Conservation (phyloP, 305 asterid genomes). For the Ilex paraguariensis region DNA sequence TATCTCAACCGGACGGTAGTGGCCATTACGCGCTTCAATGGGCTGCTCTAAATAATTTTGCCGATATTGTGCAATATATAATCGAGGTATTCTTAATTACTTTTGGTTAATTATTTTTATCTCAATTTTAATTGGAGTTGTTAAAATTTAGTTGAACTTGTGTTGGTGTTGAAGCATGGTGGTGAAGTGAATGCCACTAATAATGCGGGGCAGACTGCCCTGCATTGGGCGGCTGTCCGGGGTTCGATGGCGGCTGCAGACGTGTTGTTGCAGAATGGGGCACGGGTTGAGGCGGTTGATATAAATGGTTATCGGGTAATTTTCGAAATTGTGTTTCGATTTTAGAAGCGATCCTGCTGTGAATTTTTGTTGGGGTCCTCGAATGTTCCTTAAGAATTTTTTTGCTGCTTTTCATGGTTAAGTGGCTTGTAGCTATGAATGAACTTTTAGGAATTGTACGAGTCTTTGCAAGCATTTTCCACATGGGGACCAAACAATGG, state of each 20-base stretch:
- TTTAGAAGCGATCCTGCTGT: neutral
- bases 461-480: too few relatives aligned
- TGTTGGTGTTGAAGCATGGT: slow-evolving; percentile 54
- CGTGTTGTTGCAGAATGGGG: slow-evolving; percentile 82
- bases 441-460: too few relatives aligned
- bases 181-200: slow-evolving; percentile 73
- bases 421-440: too few relatives aligned
- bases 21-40: slow-evolving; percentile 87
- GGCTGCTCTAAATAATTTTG: slow-evolving; percentile 85
- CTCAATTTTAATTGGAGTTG: neutral
- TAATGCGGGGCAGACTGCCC: slow-evolving; percentile 75
- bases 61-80: slow-evolving; percentile 62
- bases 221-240: slow-evolving; percentile 97
- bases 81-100: slow-evolving; percentile 42
- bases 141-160: slow-evolving; percentile 8
- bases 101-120: neutral
- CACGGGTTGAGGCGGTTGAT: slow-evolving; percentile 83
- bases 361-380: too few relatives aligned
- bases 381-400: too few relatives aligned
- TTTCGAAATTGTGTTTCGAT: neutral
- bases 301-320: slow-evolving; percentile 87
- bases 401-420: too few relatives aligned
- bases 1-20: slow-evolving; percentile 66
- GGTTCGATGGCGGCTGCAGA: slow-evolving; percentile 93
- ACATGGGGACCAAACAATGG: too few relatives aligned